Evolutionary conservation across 108 stramenopile species (phyloP), one percentile per base, ranked within the genome.

Genomic region (Conticribra weissflogii): DNA sequence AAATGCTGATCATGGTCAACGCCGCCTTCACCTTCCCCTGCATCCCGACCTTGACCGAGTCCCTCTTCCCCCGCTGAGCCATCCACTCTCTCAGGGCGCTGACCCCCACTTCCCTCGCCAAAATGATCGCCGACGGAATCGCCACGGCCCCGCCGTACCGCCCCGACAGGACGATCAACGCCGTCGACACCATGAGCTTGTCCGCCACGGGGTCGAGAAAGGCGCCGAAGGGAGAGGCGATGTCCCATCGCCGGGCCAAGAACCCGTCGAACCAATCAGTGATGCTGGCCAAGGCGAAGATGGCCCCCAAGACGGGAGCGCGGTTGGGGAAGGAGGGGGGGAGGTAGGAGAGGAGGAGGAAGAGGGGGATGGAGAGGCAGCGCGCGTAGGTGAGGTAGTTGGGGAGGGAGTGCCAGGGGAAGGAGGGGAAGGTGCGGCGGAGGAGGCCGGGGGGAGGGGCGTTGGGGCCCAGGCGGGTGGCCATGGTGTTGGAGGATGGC

Each of bases 151-250:
- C 68, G 0, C 89, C 91, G 46, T 90, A 90, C 17, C 89, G 76
- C 31, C 92, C 94, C 21, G 94, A 59, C 18, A 97, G 66, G 3
- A 96, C 68, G 54, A 97, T 91, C 15, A 97, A 53, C 3, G 94
- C 87, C 45, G 95, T 96, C 16, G 87, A 80, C 2, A 98, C 98
- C 94, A 97, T 94, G 19, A 98, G 81, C 78, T 98, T 98, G 74
- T 98, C 98, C 0, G 97, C 97, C 8, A 98, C 98, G 21, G 98
- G 98, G 78, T 98, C 98, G 54, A 98, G 71, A 78, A 98, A 98
- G 18, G 97, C 96, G 4, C 98, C 98, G 76, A 97, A 93, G 7
- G 87, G 68, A 32, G 83, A 86, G 24, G 82, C 74, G 27, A 90
- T 69, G 53, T 90, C 85, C 94, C 89, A 96, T 24, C 89, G 63